phyloP scores from a whole-genome alignment of 306 rosid species.

The Heteromeles arbutifolia region DNA sequence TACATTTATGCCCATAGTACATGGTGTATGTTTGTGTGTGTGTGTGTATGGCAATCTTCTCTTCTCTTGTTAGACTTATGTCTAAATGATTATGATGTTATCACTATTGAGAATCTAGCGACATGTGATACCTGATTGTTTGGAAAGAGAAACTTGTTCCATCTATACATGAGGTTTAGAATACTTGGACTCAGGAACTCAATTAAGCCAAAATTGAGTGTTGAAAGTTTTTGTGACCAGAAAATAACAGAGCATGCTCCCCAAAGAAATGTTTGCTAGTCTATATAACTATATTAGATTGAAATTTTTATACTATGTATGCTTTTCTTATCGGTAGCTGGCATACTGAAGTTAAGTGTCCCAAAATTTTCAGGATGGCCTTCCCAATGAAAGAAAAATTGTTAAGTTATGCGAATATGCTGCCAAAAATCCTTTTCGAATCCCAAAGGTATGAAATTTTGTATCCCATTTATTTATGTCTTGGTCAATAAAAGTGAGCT shows the following conservation, averaged over 20 bases:
- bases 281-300: neutral
- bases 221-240: neutral
- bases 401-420: slow-evolving; percentile 93
- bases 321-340: slow-evolving; percentile 1
- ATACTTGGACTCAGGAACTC: neutral
- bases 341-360: slow-evolving; percentile 7
- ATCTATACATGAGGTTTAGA: neutral
- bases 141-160: neutral
- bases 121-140: neutral
- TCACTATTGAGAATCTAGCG: neutral
- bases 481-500: neutral
- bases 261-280: neutral
- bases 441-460: slow-evolving; percentile 66
- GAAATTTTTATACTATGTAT: neutral
- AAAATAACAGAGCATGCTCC: neutral
- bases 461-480: neutral
- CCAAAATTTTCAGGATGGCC: slow-evolving; percentile 56
- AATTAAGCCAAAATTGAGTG: neutral
- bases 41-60: neutral
- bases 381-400: slow-evolving; percentile 79
- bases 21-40: neutral
- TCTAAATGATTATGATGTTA: neutral
- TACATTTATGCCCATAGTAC: neutral
- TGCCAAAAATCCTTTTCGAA: slow-evolving; percentile 74
- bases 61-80: neutral